These are phyloP conservation scores for Aphanocladium album DNA, from an alignment of 2,329 filamentous ascomycete genomes.

Conservation along the genomic window DNA sequence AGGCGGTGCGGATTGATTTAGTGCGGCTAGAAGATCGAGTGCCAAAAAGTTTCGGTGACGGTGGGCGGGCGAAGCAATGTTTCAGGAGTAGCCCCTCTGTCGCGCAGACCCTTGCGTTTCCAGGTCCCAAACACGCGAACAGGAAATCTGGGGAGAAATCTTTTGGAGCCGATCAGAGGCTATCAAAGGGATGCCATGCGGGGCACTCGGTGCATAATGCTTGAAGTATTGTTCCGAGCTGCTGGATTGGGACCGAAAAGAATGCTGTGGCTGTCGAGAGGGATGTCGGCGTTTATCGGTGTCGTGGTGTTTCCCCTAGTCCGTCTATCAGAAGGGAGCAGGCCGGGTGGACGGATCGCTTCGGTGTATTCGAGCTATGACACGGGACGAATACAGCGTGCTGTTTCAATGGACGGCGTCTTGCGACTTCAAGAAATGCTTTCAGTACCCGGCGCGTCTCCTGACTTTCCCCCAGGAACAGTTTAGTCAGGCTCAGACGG, in stretches of 20 bases:
- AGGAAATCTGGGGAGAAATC: not conserved
- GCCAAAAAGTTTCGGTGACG: slow-evolving; percentile 10
- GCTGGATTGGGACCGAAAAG: not conserved
- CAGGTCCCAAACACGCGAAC: slow-evolving; percentile 2
- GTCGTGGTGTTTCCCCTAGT: not conserved
- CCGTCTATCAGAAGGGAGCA: not conserved
- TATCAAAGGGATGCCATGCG: slow-evolving; percentile 1
- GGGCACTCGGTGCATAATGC: slow-evolving; percentile 1
- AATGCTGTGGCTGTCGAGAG: not conserved
- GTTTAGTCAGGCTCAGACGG: not conserved
- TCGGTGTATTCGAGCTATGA: not conserved
- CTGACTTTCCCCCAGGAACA: not conserved
- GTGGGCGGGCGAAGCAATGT: slow-evolving; percentile 7
- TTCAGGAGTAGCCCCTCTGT: slow-evolving; percentile 13
- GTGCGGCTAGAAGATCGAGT: slow-evolving; percentile 1
- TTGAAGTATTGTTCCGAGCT: not conserved
- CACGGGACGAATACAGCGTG: not conserved
- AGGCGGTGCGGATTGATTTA: not conserved
- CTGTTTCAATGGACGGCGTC: not conserved
- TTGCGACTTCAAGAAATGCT: not conserved
- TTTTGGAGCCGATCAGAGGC: slow-evolving; percentile 3
- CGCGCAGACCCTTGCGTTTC: slow-evolving; percentile 2
- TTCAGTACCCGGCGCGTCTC: not conserved
- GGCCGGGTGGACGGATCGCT: not conserved
- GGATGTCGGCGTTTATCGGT: not conserved